Evolutionary conservation across 129 eudicot genomes (phyloP), one percentile per base, ranked within the genome.

Genomic region (Silybum marianum): DNA sequence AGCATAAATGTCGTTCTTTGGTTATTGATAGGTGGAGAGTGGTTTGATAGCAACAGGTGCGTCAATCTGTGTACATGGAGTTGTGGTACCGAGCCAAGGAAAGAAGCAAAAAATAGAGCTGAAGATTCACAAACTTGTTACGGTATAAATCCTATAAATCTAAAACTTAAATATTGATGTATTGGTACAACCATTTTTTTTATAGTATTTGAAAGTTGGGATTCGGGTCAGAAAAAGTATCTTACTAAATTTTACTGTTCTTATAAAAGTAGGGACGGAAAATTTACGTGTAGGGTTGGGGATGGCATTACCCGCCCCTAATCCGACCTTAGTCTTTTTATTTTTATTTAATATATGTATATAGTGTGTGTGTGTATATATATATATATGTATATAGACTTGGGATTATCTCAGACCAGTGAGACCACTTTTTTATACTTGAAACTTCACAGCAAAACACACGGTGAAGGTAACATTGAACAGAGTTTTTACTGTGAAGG

Each of bases 21-120:
- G 60, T 63, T 73, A 73, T 68, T 86, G 68, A 42, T 80, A 95
- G 99, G 95, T 95, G 76, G 97, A 93, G 81, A 83, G 87, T 87
- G 98, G 95, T 44, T 76, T 74, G 26, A 80, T 91, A 46, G 40
- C 93, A 48, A 93, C 99, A 4, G 99, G 99, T 69, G 98, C 99
- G 74, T 91, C 99, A 70, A 69, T 93, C 25, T 88, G 86, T 81
- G 88, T 95, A 42, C 88, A 88, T 83, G 99, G 99, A 42, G 82
- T 81, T 84, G 78, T 95, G 81, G 95, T 93, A 30, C 80, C 84
- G 63, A 95, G 98, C 75, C 98, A 84, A 87, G 99, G 99, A 71
- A 83, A 92, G 78, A 93, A 95, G 84, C 99, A 95, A 79, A 95
- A 93, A 84, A 81, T 93, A 60, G 99, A 95, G 84, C 78, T 95